Conservation (phyloP, 176 grass and related monocot genomes). For the Puya raimondii region DNA sequence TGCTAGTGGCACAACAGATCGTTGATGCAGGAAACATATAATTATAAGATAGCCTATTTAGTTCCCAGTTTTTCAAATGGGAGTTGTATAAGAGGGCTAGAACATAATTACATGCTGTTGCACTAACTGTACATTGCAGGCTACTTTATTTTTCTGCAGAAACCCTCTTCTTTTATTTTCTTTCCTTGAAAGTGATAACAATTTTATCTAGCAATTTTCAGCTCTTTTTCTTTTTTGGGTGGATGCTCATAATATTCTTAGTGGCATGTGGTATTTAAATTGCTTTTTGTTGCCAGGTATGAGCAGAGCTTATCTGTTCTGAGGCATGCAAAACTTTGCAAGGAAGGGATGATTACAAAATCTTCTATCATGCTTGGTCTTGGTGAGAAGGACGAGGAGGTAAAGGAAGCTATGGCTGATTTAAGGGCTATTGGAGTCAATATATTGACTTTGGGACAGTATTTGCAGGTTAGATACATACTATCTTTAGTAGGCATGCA, state of each 20-base stretch:
- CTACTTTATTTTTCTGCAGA: background rate
- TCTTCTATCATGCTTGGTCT: slow-evolving; percentile 96
- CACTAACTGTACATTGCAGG: background rate
- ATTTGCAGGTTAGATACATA: slow-evolving; percentile 63
- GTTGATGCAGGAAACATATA: too few species aligned
- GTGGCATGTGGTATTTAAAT: background rate
- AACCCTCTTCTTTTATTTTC: background rate
- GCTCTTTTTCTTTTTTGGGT: too few species aligned
- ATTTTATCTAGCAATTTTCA: too few species aligned
- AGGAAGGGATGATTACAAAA: slow-evolving; percentile 67
- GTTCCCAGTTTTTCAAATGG: too few species aligned
- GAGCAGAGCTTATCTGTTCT: slow-evolving; percentile 71
- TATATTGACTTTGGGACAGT: slow-evolving; percentile 85
- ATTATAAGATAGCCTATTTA: too few species aligned
- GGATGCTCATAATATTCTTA: too few species aligned
- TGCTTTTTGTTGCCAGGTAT: slow-evolving; percentile 33
- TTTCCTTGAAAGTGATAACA: background rate
- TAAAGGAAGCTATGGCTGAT: slow-evolving; percentile 68
- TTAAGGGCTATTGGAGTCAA: slow-evolving; percentile 72
- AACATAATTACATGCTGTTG: background rate
- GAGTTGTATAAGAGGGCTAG: background rate
- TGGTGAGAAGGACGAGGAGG: slow-evolving; percentile 68
- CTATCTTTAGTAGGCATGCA: background rate
- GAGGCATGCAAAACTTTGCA: slow-evolving; percentile 63
- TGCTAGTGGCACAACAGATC: too few species aligned